Evolutionary conservation across 1,284 basidiomycete species (phyloP), one percentile per base, ranked within the genome.

Genomic region (Grifola frondosa): DNA sequence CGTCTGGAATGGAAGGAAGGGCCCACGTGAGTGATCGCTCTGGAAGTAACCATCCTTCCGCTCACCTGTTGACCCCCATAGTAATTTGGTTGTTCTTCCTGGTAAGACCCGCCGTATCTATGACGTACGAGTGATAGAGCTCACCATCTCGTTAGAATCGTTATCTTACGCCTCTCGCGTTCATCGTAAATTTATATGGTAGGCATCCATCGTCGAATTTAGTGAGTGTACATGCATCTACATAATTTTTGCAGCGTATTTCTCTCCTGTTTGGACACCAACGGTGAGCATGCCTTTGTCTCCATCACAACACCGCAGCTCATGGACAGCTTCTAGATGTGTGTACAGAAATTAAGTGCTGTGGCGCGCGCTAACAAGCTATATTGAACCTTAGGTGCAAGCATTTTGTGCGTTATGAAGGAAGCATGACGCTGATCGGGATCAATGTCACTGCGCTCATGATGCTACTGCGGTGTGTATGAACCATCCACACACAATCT

Each of bases 401-500:
- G 11, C 67, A 60, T 24, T 78, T 76, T 40, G 71, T 78, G 5
- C 67, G 70, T 3, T 78, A 74, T 36, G 76, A 78, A 56, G 77
- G 75, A 1, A 62, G 62, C 33, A 75, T 73, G 52, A 71, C 72
- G 3, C 67, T 75, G 20, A 68, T 73, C 11, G 77, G 73, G 1
- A 69, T 80, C 31, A 67, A 71, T 23, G 60, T 72, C 6, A 70
- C 72, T 1, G 74, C 67, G 3, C 48, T 76, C 16, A 80, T 80
- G 77, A 80, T 81, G 78, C 64, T 78, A 10, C 51, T 80, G 5
- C 71, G 77, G 71, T 70, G 42, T 40, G 66, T 44, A 15, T 26
- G 13, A 1, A 37, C 30, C 15, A 19, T 37, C 28, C 19, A 16
- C 30, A 12, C 19, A 8, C 25, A 8, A n/a, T 17, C 17, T 13